Evolutionary conservation across 768 basidiomycete genomes (phyloP).

Genomic region (Lentinula sp.): DNA sequence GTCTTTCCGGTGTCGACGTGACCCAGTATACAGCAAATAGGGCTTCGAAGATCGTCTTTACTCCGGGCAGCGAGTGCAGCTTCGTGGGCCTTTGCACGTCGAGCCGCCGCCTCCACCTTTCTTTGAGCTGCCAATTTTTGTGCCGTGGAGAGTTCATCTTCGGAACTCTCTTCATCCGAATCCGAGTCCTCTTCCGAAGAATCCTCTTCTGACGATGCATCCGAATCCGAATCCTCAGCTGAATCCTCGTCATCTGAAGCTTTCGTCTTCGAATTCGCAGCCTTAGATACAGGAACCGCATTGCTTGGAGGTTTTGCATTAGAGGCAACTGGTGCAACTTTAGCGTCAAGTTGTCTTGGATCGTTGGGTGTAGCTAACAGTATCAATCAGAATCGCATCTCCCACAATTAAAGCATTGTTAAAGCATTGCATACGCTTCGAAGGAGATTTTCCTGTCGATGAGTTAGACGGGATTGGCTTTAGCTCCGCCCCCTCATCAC

Average conservation of each 20-base stretch:
- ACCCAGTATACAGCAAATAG: slow-evolving; percentile 98
- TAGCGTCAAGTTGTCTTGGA: slow-evolving; percentile 9
- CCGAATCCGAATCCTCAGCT: slow-evolving; percentile 21
- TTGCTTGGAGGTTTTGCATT: slow-evolving; percentile 20
- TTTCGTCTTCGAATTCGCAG: slow-evolving; percentile 7
- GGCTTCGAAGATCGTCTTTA: slow-evolving; percentile 89
- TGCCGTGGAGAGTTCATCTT: slow-evolving; percentile 61
- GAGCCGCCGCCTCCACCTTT: slow-evolving; percentile 82
- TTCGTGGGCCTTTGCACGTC: slow-evolving; percentile 73
- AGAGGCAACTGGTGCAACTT: slow-evolving; percentile 10
- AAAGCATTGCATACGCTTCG: slow-evolving; percentile 7
- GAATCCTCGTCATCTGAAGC: slow-evolving; percentile 33
- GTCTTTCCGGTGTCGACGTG: slow-evolving; percentile 99
- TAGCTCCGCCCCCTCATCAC: slow-evolving; percentile 29
- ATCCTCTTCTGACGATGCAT: slow-evolving; percentile 41
- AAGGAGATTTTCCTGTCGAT: slow-evolving; percentile 19
- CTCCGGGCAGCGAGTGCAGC: slow-evolving; percentile 80
- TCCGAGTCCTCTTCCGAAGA: slow-evolving; percentile 47
- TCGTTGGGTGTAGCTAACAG: neutral
- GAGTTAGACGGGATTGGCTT: slow-evolving; percentile 17
- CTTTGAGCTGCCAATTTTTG: slow-evolving; percentile 64
- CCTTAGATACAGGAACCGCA: slow-evolving; percentile 13
- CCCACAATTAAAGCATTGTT: neutral
- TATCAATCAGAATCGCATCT: neutral
- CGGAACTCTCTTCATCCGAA: slow-evolving; percentile 37